Conservation (phyloP, 257 asterid genomes). For the Solanum tarijense region DNA sequence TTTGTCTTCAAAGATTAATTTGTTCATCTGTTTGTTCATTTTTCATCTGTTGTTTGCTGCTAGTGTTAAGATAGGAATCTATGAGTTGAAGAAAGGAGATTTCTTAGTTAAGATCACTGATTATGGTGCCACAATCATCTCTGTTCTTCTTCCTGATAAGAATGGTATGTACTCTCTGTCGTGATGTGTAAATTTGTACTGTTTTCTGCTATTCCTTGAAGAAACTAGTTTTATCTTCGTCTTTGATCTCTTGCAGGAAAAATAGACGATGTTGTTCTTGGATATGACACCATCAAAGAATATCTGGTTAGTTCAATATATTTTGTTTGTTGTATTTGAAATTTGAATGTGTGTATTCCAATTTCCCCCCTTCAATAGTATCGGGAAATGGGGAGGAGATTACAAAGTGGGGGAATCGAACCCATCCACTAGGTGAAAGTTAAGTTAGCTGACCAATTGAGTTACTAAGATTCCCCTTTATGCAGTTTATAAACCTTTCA, state of each 20-base stretch:
- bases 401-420: background rate
- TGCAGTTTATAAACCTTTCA: background rate
- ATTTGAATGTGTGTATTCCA: background rate
- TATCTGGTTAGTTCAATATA: conserved; percentile 31
- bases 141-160: conserved; percentile 72
- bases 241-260: conserved; percentile 29
- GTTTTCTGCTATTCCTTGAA: background rate
- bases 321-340: background rate
- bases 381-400: background rate
- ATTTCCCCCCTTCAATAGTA: background rate
- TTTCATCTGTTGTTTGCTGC: background rate
- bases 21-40: conserved; percentile 12
- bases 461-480: background rate
- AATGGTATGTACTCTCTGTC: conserved; percentile 29
- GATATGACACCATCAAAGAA: conserved; percentile 51
- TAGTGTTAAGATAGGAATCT: background rate
- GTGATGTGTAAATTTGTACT: background rate
- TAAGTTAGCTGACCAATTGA: background rate
- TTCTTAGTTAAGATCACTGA: conserved; percentile 57
- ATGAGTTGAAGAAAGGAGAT: conserved; percentile 31
- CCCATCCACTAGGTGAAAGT: background rate
- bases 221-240: background rate
- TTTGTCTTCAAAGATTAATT: conserved; percentile 9
- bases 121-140: conserved; percentile 70
- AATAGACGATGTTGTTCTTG: conserved; percentile 64